Conservation (phyloP, 257 asterid species). For the Ligustrum vulgare region DNA sequence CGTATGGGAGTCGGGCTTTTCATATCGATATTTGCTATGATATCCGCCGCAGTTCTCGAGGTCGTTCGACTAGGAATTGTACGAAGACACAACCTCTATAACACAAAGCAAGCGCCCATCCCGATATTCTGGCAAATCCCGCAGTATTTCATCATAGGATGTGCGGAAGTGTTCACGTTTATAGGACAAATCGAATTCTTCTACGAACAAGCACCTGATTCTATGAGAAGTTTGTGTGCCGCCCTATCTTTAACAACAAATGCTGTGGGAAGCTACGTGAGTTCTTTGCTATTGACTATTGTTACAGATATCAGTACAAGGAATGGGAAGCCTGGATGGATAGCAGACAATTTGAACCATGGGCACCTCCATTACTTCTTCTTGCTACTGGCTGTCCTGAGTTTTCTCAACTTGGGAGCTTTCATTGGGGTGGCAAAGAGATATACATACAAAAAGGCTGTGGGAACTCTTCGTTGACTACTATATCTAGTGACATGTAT, state of each 20-base stretch:
- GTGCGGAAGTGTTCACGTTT: slow-evolving; percentile 37
- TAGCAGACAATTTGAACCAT: slow-evolving; percentile 33
- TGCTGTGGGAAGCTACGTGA: slow-evolving; percentile 39
- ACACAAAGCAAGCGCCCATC: slow-evolving; percentile 21
- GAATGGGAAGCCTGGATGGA: slow-evolving; percentile 41
- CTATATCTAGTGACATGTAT: background rate
- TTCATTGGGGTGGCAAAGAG: slow-evolving; percentile 31
- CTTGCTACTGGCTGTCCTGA: slow-evolving; percentile 33
- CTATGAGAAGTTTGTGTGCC: slow-evolving; percentile 42
- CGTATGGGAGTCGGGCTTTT: slow-evolving; percentile 77
- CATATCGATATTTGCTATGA: slow-evolving; percentile 63
- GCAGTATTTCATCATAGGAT: slow-evolving; percentile 42
- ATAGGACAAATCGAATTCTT: slow-evolving; percentile 38
- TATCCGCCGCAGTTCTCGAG: slow-evolving; percentile 58
- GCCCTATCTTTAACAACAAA: slow-evolving; percentile 40
- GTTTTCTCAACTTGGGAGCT: slow-evolving; percentile 37
- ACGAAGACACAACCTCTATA: slow-evolving; percentile 18
- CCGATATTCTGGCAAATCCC: slow-evolving; percentile 49
- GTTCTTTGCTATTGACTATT: slow-evolving; percentile 34
- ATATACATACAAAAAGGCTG: slow-evolving; percentile 35
- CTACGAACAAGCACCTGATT: slow-evolving; percentile 47
- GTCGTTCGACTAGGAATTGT: slow-evolving; percentile 49
- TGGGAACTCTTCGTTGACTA: slow-evolving; percentile 8
- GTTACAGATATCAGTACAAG: slow-evolving; percentile 24
- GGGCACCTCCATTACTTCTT: slow-evolving; percentile 48